phyloP scores from a whole-genome alignment of 208 protist species.

The Entamoeba moshkovskii region DNA sequence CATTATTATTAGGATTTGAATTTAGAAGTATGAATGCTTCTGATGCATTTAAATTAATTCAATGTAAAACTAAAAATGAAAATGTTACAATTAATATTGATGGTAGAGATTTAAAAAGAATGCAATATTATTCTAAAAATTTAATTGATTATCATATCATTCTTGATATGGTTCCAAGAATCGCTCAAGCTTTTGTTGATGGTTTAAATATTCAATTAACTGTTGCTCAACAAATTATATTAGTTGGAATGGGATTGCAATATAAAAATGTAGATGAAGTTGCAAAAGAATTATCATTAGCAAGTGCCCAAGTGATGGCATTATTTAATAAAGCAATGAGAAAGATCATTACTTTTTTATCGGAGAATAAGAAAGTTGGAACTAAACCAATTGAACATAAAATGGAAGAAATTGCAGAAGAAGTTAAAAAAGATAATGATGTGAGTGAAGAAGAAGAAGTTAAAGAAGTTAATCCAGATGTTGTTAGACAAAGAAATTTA shows the following conservation, averaged over 20 bases:
- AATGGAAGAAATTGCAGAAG: background rate
- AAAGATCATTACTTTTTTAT: background rate
- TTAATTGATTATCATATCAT: constrained; percentile 82
- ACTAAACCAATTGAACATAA: background rate
- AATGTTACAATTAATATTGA: background rate
- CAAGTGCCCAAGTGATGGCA: background rate
- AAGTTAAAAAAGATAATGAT: background rate
- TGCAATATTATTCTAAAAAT: constrained; percentile 58
- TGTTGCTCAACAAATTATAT: constrained; percentile 62
- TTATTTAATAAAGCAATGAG: constrained; percentile 12
- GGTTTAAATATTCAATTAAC: constrained; percentile 1
- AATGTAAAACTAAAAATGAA: background rate
- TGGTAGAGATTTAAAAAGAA: background rate
- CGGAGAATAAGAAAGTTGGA: background rate
- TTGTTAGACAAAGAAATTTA: background rate
- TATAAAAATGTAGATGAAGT: constrained; percentile 47
- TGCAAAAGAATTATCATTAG: background rate
- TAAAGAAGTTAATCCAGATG: background rate
- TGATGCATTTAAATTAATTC: background rate
- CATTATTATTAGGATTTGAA: background rate
- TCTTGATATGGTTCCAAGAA: constrained; percentile 71
- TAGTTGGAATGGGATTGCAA: constrained; percentile 75
- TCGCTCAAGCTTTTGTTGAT: constrained; percentile 65
- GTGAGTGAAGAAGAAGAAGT: background rate
- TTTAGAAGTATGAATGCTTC: background rate